Evolutionary conservation across 1,284 basidiomycete species (phyloP), one percentile per base, ranked within the genome.

Genomic region (Boletus sp.): DNA sequence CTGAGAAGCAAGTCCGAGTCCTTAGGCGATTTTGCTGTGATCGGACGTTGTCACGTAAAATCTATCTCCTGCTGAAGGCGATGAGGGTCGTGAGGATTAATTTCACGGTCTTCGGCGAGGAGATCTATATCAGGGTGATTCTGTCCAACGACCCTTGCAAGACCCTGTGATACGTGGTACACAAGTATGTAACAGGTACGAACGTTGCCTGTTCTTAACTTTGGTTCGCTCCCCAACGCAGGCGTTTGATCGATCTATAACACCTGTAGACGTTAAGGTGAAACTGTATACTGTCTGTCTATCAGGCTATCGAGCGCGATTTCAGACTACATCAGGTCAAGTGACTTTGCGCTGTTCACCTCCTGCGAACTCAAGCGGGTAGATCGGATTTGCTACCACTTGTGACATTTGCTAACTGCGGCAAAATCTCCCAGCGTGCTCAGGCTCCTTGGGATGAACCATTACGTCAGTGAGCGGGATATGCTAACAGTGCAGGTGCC

Each of bases 391-490:
- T 19, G 19, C 30, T 36, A 16, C n/a, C n/a, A n/a, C n/a, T n/a
- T n/a, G 36, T 38, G 41, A 44, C 32, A 16, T 29, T 23, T 7
- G 25, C 17, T 32, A 32, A 40, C 25, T 17, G 5, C 29, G 47
- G 35, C 3, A n/a, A 38, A 41, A 30, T 25, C 23, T 19, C 8
- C 25, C 38, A 13, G 7, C n/a, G 22, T 30, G n/a, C n/a, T n/a
- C n/a, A n/a, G 37, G 19, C n/a, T 25, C 25, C 17, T 26, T 50
- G 44, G 30, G 26, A 52, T 34, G 38, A 4, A 10, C 9, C 6
- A 16, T 58, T 56, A 59, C 46, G 46, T 63, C n/a, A 57, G 26
- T 17, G 12, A 29, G 30, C 29, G 34, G 37, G 9, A 40, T 38
- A 41, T 34, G 45, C 37, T 6, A 20, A 12, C 5, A 1, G 7